Evolutionary conservation across 2,329 filamentous ascomycete genomes (phyloP), one percentile per base, ranked within the genome.

Genomic region (Talaromyces piceae): DNA sequence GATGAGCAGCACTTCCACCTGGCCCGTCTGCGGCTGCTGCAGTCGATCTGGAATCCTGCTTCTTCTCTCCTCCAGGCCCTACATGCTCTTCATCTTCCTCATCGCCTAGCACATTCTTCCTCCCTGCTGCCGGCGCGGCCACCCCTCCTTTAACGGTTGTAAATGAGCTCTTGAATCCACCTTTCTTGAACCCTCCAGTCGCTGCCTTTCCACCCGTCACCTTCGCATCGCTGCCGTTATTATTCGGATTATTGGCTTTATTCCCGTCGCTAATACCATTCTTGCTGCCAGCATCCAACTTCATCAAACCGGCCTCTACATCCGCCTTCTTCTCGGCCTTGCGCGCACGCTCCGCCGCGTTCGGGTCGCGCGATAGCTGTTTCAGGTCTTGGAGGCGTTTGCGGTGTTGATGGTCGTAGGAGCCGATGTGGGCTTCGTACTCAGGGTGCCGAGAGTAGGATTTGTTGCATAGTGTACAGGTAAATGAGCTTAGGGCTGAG

Each of bases 361-460:
- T 68, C 3, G 65, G 69, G 47, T 74, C 67, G 28, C 67, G 64
- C 5, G 68, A 73, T 39, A 74, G 61, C 56, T 73, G 71, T 55
- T 75, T 75, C 18, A 75, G 64, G 37, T 75, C 72, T 52, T 72
- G 68, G 5, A 71, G 59, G 52, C 76, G 72, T 73, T 94, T 90
- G 67, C 90, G 91, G 71, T 98, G 93, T 61, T 88, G 87, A 71
- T 98, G 93, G 66, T 97, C 93, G 70, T 97, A 97, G 62, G 87
- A 93, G 57, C 84, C 84, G 51, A 96, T 87, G 68, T 98, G 93
- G 6, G 91, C 86, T 70, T 97, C 91, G 68, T 94, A 96, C 67
- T 97, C 91, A 65, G 94, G 91, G 78, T 95, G 91, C 51, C 93
- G 89, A 1, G 85, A 83, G 72, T 97, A 98, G 61, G 91, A 91